Evolutionary conservation across 1,284 basidiomycete genomes (phyloP).

Genomic region (Apiotrichum siamense): DNA sequence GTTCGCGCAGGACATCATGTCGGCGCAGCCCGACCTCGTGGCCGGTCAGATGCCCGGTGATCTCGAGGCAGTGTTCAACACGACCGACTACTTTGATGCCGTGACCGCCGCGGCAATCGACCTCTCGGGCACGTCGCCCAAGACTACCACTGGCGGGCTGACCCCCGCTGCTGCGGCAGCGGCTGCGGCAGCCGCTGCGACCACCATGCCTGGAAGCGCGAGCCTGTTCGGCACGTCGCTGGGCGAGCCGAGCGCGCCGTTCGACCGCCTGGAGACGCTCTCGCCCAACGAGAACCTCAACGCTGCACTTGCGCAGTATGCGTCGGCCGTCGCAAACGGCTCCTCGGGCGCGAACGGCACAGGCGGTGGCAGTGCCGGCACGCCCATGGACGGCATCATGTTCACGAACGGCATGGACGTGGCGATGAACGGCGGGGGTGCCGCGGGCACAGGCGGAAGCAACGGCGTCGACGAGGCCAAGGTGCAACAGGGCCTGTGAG

Average conservation of each 20-base stretch:
- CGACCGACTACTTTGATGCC: slow-evolving; percentile 40
- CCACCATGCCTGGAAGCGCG: neutral
- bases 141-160: neutral
- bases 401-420: slow-evolving; percentile 6
- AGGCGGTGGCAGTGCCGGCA: neutral
- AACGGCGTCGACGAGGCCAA: neutral
- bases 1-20: slow-evolving; percentile 26
- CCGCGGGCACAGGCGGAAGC: neutral
- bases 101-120: slow-evolving; percentile 24
- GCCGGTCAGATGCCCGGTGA: slow-evolving; percentile 21
- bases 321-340: neutral
- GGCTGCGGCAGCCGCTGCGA: neutral
- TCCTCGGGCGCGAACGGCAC: neutral
- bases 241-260: slow-evolving; percentile 30
- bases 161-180: neutral
- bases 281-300: slow-evolving; percentile 24
- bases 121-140: slow-evolving; percentile 8
- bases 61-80: slow-evolving; percentile 43
- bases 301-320: slow-evolving; percentile 12
- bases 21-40: slow-evolving; percentile 18
- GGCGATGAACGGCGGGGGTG: too few species aligned
- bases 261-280: slow-evolving; percentile 31
- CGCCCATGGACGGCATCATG: slow-evolving; percentile 14
- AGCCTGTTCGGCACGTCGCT: slow-evolving; percentile 14
- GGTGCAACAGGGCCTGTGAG: neutral